Base-by-base conservation (phyloP, 2,329 filamentous ascomycete genomes). In the Verticillium alfalfae region DNA sequence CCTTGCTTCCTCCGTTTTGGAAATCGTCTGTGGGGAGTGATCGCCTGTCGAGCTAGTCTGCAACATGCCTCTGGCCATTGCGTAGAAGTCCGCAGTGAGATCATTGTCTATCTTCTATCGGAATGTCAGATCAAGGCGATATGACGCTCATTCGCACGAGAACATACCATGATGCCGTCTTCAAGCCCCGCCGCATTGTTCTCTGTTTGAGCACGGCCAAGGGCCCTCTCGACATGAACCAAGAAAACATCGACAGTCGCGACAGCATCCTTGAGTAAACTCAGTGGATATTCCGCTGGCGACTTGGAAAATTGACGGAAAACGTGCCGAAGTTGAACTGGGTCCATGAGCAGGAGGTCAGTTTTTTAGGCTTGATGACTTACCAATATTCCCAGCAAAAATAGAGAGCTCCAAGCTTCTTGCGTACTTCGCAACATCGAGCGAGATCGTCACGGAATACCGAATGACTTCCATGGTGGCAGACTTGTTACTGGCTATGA, bases 391-490 rank as follows among this genome's bases (percentile, higher is more conserved):
- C 36, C 86, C 67, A 15, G 78, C 80, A 62, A 81, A 81, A 2
- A 79, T 79, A 6, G 79, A 80, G 16, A 78, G 73, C 61, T 75
- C 76, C 8, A 86, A 72, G 31, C 80, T 76, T 15, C 71, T 70
- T 0, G 82, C 76, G 39, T 79, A 74, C 58, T 69, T 74, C 69
- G 86, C 74, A 3, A 84, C 82, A 63, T 84, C 80, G 41, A 84
- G 68, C 10, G 82, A 85, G 1, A 81, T 76, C 57, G 72, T 73
- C 41, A 81, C 72, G 5, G 80, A 83, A 60, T 77, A 75, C 58
- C 81, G 70, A 13, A 87, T 68, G 37, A 86, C 74, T 61, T 87
- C 84, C 73, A 81, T 77, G 2, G 82, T 77, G 5, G 81, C 79
- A 26, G 78, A 77, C 65, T 79, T 83, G 68, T 87, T 87, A 66